phyloP scores from a whole-genome alignment of 352 stramenopile genomes.

The Hyaloperonospora brassicae region DNA sequence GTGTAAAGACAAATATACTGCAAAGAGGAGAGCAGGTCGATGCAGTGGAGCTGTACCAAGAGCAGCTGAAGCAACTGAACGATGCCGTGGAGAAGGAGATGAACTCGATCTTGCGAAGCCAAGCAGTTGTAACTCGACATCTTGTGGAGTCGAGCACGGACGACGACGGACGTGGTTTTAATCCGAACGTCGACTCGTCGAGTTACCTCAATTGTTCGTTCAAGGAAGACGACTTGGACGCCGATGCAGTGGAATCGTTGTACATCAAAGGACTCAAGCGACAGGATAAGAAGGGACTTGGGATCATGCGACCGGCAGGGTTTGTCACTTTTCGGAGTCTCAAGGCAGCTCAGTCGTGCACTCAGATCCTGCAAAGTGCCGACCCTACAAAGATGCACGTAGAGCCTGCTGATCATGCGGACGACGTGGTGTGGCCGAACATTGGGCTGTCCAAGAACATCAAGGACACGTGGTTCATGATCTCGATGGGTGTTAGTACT shows the following conservation, averaged over 20 bases:
- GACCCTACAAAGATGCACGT: slow-evolving; percentile 67
- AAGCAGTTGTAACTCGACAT: slow-evolving; percentile 47
- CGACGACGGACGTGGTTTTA: slow-evolving; percentile 20
- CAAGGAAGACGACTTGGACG: slow-evolving; percentile 32
- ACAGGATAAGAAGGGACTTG: slow-evolving; percentile 31
- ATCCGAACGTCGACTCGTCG: slow-evolving; percentile 20
- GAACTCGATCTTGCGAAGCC: slow-evolving; percentile 53
- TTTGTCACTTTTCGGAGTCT: slow-evolving; percentile 81
- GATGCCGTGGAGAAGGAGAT: slow-evolving; percentile 71
- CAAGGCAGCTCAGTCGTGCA: slow-evolving; percentile 59
- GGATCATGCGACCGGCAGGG: slow-evolving; percentile 63
- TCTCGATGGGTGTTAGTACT: slow-evolving; percentile 48
- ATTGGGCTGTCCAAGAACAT: slow-evolving; percentile 67
- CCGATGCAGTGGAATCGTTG: slow-evolving; percentile 33
- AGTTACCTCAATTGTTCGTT: slow-evolving; percentile 24
- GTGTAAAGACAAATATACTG: slow-evolving; percentile 15
- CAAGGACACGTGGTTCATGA: slow-evolving; percentile 61
- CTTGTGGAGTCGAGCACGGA: slow-evolving; percentile 46
- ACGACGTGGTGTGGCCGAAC: slow-evolving; percentile 76
- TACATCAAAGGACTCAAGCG: slow-evolving; percentile 51
- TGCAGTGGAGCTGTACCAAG: slow-evolving; percentile 61
- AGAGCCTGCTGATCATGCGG: slow-evolving; percentile 49
- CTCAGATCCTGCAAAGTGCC: slow-evolving; percentile 70
- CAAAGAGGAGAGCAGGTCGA: slow-evolving; percentile 49
- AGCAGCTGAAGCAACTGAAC: slow-evolving; percentile 65